These are phyloP conservation scores for Hemisphaericaspora xylanilytica DNA, from an alignment of 1,139 yeast genomes.

Conservation along the genomic window DNA sequence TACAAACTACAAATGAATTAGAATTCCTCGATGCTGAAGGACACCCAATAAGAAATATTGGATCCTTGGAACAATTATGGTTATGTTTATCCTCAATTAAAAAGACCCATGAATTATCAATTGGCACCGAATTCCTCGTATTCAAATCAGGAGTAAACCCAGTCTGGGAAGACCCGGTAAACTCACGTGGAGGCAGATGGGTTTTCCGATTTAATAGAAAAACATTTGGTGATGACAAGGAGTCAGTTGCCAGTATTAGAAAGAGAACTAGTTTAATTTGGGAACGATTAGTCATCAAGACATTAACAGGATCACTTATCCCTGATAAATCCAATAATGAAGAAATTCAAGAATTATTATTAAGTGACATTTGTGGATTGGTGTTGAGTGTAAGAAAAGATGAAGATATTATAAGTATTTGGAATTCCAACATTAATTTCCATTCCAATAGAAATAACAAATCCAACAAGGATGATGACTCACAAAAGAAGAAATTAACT, in stretches of 20 bases:
- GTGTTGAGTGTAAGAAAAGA: conserved; percentile 51
- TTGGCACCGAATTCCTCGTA: conserved; percentile 58
- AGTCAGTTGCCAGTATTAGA: conserved; percentile 23
- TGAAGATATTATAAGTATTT: conserved; percentile 50
- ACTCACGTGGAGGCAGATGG: conserved; percentile 67
- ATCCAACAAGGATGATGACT: conserved; percentile 14
- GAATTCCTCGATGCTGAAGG: conserved; percentile 25
- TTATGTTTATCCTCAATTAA: conserved; percentile 46
- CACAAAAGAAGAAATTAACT: conserved; percentile 31
- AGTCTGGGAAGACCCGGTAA: conserved; percentile 70
- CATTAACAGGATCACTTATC: conserved; percentile 45
- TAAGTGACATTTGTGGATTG: conserved; percentile 51
- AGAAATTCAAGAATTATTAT: conserved; percentile 35
- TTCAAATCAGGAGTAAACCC: conserved; percentile 67
- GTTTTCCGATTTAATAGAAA: conserved; percentile 50
- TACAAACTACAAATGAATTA: conserved; percentile 43
- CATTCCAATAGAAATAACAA: conserved; percentile 16
- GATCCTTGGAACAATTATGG: conserved; percentile 66
- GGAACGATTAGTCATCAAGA: conserved; percentile 50
- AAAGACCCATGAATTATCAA: conserved; percentile 46
- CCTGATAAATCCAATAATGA: conserved; percentile 27
- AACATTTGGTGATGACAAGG: conserved; percentile 16
- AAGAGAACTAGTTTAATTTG: conserved; percentile 46
- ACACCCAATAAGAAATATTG: conserved; percentile 36
- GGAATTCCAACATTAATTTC: conserved; percentile 52